Evolutionary conservation across 306 rosid species (phyloP).

Genomic region (Rubus idaeus): DNA sequence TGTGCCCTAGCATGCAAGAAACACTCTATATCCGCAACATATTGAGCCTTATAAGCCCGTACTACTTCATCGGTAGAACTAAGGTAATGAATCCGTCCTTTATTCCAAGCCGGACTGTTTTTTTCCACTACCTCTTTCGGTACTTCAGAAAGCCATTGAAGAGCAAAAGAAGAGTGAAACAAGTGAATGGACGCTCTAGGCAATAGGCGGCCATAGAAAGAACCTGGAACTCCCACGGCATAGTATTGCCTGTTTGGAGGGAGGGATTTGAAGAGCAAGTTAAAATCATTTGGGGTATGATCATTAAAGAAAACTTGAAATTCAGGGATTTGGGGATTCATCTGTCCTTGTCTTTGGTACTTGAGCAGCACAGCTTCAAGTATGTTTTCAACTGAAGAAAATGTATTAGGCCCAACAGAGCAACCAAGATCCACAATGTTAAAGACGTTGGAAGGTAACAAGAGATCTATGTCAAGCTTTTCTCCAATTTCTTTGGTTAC

Average conservation of each 20-base stretch:
- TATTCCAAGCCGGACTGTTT: no score
- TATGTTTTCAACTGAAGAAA: neutral
- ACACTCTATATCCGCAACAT: conserved; percentile 1
- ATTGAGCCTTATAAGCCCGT: no score
- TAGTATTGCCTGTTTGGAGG: no score
- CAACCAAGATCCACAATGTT: conserved; percentile 35
- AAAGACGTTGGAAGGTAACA: conserved; percentile 9
- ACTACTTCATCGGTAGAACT: no score
- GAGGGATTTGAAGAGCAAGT: no score
- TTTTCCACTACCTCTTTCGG: no score
- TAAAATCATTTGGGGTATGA: no score
- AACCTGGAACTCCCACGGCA: conserved; percentile 21
- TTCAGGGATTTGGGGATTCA: neutral
- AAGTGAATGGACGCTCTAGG: conserved; percentile 17
- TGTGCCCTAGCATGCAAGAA: no score
- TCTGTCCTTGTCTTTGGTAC: neutral
- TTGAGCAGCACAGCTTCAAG: neutral
- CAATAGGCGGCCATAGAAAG: conserved; percentile 22
- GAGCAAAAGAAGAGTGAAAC: conserved; percentile 18
- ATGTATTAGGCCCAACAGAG: neutral
- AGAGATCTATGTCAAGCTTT: conserved; percentile 6
- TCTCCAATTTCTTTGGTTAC: conserved; percentile 13
- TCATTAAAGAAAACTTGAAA: no score
- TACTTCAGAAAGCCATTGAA: neutral
- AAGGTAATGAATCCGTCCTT: no score